Base-by-base conservation (phyloP, 164 flowering plant species). In the Akebia trifoliata region DNA sequence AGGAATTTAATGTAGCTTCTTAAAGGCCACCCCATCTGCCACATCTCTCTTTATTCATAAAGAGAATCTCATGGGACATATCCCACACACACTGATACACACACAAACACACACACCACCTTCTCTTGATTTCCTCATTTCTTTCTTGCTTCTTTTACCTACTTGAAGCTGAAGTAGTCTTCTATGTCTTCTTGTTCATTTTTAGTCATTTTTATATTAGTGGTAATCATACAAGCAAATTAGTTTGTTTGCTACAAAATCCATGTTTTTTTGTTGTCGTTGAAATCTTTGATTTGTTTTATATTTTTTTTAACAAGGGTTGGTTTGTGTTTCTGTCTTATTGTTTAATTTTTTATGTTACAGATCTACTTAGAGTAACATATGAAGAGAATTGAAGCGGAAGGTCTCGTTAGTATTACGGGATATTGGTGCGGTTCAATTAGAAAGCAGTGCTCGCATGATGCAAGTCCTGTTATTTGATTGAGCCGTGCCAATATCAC, bases 401-500 rank as follows among this genome's bases (percentile, higher is more conserved):
- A n/a, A n/a, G n/a, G n/a, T n/a, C n/a, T n/a, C n/a, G n/a, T 12
- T 22, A 36, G 56, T 55, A 9, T 14, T 48, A 68, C 78, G 74
- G 54, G 78, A 73, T 76, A 74, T 69, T 70, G 70, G 77, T 75
- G 49, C 77, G 77, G 77, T 73, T 75, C 75, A 71, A 75, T 73
- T 64, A 69, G 69, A 75, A 75, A 75, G 34, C 55, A 28, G 57
- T 47, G 56, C 59, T 39, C 69, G 0, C 28, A 8, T 2, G 32
- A 3, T 38, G 53, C 21, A 74, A 42, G 67, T 59, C 52, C 61
- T 60, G 74, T 51, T 80, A 70, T 80, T 77, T 80, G 74, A 79
- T 81, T 81, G 81, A 78, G 83, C 84, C 83, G 86, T 75, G 83
- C 86, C 83, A 79, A 81, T 79, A 81, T 78, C 85, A 78, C 82